These are phyloP conservation scores for Bryoglossum gracile DNA, from an alignment of 495 filamentous ascomycete species.

Conservation along the genomic window DNA sequence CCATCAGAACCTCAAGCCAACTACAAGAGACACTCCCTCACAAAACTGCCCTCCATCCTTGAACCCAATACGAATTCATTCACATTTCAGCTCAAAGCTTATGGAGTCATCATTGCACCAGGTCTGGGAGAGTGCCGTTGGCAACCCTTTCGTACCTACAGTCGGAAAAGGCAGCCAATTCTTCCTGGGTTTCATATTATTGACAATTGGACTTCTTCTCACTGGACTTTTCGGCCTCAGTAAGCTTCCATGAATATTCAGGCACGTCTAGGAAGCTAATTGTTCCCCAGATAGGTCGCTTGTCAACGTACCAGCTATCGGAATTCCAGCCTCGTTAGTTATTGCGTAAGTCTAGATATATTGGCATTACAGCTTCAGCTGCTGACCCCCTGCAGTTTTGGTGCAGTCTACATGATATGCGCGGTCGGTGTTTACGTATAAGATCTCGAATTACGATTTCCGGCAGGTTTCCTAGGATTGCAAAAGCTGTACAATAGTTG, in stretches of 20 bases:
- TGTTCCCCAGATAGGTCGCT: slow-evolving; percentile 70
- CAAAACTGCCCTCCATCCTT: background rate
- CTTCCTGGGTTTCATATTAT: slow-evolving; percentile 68
- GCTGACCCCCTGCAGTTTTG: slow-evolving; percentile 54
- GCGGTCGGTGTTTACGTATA: slow-evolving; percentile 98
- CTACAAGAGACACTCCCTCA: too few species aligned
- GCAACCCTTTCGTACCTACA: slow-evolving; percentile 73
- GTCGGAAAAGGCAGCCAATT: slow-evolving; percentile 82
- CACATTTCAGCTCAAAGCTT: slow-evolving; percentile 23
- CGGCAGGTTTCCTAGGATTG: slow-evolving; percentile 17
- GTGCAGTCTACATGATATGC: slow-evolving; percentile 96
- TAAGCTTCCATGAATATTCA: slow-evolving; percentile 39
- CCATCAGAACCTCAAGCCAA: background rate
- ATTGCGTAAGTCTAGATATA: slow-evolving; percentile 61
- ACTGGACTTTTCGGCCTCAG: slow-evolving; percentile 75
- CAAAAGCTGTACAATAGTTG: slow-evolving; percentile 23
- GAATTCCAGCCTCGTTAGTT: slow-evolving; percentile 78
- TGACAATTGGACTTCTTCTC: slow-evolving; percentile 58
- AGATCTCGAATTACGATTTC: slow-evolving; percentile 31
- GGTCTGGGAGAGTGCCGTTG: slow-evolving; percentile 81
- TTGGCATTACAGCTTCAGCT: background rate
- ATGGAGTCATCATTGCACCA: slow-evolving; percentile 72
- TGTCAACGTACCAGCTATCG: slow-evolving; percentile 65
- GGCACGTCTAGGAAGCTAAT: background rate
- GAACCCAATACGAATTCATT: background rate